Percentiles rank a stretch among this genome's conserved stretches.
These are phyloP conservation scores for Setomelanomma holmii DNA, from an alignment of 2,329 filamentous ascomycete genomes.

Conservation along the genomic window DNA sequence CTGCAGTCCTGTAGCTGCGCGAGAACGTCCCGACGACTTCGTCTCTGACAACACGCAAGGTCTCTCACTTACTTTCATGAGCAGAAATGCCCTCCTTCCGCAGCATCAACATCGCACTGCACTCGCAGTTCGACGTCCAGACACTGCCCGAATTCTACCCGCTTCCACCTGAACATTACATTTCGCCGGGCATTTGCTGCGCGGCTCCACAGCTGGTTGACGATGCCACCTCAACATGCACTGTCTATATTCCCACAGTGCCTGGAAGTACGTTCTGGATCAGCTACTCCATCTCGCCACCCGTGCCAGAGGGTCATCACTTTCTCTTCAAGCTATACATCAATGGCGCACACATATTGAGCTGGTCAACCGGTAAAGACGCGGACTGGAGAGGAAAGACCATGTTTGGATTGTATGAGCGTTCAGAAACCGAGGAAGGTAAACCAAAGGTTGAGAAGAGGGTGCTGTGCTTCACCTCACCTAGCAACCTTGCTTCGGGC, in stretches of 20 bases:
- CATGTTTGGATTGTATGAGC: conserved; percentile 54
- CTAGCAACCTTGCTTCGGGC: conserved; percentile 15
- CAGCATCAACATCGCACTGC: conserved; percentile 50
- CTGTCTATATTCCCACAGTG: conserved; percentile 45
- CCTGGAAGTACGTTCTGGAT: conserved; percentile 55
- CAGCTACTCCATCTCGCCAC: conserved; percentile 44
- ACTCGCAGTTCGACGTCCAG: conserved; percentile 52
- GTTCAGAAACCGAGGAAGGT: conserved; percentile 34
- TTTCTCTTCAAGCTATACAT: conserved; percentile 58
- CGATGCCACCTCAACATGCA: conserved; percentile 37
- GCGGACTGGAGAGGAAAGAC: conserved; percentile 54
- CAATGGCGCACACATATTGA: conserved; percentile 48
- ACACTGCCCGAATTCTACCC: conserved; percentile 49
- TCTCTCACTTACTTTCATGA: background rate
- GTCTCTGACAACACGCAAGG: too few species aligned
- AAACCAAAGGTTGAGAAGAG: conserved; percentile 50
- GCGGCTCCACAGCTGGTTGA: conserved; percentile 21
- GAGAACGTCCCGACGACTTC: background rate
- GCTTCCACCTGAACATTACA: conserved; percentile 18
- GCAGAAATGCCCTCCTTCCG: conserved; percentile 43
- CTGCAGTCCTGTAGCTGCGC: background rate
- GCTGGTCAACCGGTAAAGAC: conserved; percentile 53
- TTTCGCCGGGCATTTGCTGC: conserved; percentile 9
- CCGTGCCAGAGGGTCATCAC: conserved; percentile 38
- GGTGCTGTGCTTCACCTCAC: conserved; percentile 48